phyloP scores from a whole-genome alignment of 1,284 basidiomycete species.

The Cryptococcus depauperatus region DNA sequence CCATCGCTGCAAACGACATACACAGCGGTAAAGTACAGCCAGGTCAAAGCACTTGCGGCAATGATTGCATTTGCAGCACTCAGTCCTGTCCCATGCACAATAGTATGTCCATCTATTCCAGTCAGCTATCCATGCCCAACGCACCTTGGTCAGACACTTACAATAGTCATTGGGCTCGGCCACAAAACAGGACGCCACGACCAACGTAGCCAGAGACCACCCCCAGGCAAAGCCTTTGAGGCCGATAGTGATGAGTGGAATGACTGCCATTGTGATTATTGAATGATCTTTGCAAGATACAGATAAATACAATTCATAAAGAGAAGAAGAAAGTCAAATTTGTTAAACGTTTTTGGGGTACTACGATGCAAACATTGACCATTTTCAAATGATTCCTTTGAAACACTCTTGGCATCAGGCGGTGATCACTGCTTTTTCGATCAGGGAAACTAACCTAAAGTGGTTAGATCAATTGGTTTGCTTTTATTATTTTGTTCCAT shows the following conservation, averaged over 20 bases:
- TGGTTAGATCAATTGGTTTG: too few species aligned
- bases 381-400: too few species aligned
- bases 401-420: too few species aligned
- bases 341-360: too few species aligned
- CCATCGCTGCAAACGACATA: too few species aligned
- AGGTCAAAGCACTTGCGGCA: constrained; percentile 22
- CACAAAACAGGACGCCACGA: constrained; percentile 20
- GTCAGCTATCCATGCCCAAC: constrained; percentile 1
- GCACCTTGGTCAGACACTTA: constrained; percentile 4
- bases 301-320: too few species aligned
- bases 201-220: constrained; percentile 24
- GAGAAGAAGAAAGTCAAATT: too few species aligned
- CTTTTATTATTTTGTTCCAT: too few species aligned
- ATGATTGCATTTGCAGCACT: constrained; percentile 28
- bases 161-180: constrained; percentile 14
- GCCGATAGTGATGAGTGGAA: constrained; percentile 16
- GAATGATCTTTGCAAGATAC: background rate
- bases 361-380: too few species aligned
- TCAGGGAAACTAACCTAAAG: too few species aligned
- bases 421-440: too few species aligned
- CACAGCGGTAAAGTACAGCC: constrained; percentile 27
- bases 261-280: constrained; percentile 13
- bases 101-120: background rate
- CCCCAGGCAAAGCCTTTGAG: constrained; percentile 25
- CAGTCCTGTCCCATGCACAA: constrained; percentile 10